These are phyloP conservation scores for Xylaria sp. DNA, from an alignment of 2,329 filamentous ascomycete genomes.

Conservation along the genomic window DNA sequence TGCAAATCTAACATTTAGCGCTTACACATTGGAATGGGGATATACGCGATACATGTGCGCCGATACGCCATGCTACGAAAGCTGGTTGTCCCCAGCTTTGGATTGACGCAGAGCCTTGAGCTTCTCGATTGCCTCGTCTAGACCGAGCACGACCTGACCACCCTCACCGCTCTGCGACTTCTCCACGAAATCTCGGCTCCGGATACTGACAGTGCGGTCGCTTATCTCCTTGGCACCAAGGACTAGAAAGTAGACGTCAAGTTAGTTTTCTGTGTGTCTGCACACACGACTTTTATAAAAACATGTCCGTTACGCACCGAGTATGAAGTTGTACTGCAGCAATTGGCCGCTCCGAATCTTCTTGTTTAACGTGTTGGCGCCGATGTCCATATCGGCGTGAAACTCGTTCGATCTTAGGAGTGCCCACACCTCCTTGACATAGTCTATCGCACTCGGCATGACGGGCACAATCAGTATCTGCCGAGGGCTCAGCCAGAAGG, in stretches of 20 bases:
- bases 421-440: slow-evolving; percentile 73
- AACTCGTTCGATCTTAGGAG: slow-evolving; percentile 69
- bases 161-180: slow-evolving; percentile 28
- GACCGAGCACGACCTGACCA: slow-evolving; percentile 24
- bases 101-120: slow-evolving; percentile 2
- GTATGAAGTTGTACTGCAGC: slow-evolving; percentile 82
- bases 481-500: slow-evolving; percentile 84
- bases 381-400: slow-evolving; percentile 71
- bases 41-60: no score
- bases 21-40: neutral
- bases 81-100: neutral
- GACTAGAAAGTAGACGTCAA: slow-evolving; percentile 17
- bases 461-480: slow-evolving; percentile 81
- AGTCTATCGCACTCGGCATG: slow-evolving; percentile 66
- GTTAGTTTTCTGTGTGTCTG: slow-evolving; percentile 1
- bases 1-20: neutral
- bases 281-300: neutral
- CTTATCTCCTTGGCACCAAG: slow-evolving; percentile 32
- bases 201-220: slow-evolving; percentile 31
- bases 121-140: slow-evolving; percentile 30
- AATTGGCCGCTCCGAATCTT: slow-evolving; percentile 84
- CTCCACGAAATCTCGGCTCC: slow-evolving; percentile 29
- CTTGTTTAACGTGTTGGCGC: slow-evolving; percentile 83
- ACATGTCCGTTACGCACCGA: slow-evolving; percentile 56
- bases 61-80: neutral